Conservation (phyloP, 805 yeast genomes). For the Teunomyces lycoperdinae region DNA sequence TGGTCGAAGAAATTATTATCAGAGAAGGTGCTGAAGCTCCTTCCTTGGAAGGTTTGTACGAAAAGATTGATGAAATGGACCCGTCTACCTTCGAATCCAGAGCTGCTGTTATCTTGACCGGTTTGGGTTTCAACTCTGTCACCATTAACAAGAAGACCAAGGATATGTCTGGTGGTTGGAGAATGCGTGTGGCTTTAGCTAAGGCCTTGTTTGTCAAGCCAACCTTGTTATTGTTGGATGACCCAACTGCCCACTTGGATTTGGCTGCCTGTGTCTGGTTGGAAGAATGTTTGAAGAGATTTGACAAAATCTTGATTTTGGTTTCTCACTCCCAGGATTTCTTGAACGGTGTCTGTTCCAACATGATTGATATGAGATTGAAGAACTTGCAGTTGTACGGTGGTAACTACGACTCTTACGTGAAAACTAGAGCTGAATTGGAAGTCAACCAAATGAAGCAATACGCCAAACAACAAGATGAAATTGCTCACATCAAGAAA, state of each 20-base stretch:
- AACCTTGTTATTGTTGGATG: conserved; percentile 89
- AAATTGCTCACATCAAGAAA: conserved; percentile 96
- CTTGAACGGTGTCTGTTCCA: conserved; percentile 97
- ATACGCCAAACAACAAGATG: conserved; percentile 96
- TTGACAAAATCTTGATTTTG: conserved; percentile 87
- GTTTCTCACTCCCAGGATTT: conserved; percentile 99
- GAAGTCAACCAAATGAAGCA: conserved; percentile 98
- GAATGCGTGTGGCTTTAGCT: conserved; percentile 98
- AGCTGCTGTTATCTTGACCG: conserved; percentile 92
- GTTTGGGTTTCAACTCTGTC: conserved; percentile 89
- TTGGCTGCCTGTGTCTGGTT: conserved; percentile 99
- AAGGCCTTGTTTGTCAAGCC: conserved; percentile 98
- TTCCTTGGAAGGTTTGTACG: conserved; percentile 82
- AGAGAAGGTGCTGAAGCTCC: conserved; percentile 94
- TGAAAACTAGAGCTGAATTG: conserved; percentile 88
- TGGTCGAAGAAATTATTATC: conserved; percentile 84
- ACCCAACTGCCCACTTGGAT: conserved; percentile 99
- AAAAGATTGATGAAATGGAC: conserved; percentile 94
- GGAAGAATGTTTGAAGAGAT: conserved; percentile 94
- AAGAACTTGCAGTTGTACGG: conserved; percentile 75
- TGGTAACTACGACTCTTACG: conserved; percentile 98
- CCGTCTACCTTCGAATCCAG: conserved; percentile 94
- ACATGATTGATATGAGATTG: conserved; percentile 96
- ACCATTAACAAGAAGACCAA: conserved; percentile 93
- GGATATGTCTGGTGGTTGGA: conserved; percentile 99